Conservation (phyloP, 2,329 filamentous ascomycete genomes). For the Pseudocercospora vitis region DNA sequence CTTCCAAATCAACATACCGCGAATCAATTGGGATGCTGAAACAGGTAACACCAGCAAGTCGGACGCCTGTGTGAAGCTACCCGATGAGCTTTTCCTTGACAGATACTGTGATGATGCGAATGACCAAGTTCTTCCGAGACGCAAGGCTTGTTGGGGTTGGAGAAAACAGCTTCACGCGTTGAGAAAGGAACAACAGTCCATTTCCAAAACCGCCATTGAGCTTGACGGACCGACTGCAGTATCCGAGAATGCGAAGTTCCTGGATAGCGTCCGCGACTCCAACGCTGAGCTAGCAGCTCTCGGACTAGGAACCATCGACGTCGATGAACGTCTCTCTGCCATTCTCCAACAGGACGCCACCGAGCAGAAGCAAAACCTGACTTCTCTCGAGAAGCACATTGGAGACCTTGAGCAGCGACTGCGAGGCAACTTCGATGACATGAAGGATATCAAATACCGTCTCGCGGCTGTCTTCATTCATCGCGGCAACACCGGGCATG, state of each 20-base stretch:
- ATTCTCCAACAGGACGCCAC: conserved; percentile 49
- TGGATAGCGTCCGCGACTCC: conserved; percentile 43
- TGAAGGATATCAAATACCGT: conserved; percentile 69
- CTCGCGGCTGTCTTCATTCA: conserved; percentile 94
- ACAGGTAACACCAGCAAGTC: conserved; percentile 65
- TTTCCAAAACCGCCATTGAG: conserved; percentile 23
- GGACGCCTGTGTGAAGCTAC: conserved; percentile 73
- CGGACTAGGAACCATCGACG: conserved; percentile 43
- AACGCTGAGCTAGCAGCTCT: conserved; percentile 33
- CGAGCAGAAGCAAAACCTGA: conserved; percentile 50
- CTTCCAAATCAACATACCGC: conserved; percentile 84
- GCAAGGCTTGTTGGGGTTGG: conserved; percentile 72
- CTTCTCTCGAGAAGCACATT: conserved; percentile 43
- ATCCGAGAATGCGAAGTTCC: conserved; percentile 41
- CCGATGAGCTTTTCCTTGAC: conserved; percentile 80
- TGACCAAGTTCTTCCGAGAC: conserved; percentile 61
- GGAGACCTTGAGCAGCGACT: conserved; percentile 51
- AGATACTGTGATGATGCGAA: conserved; percentile 73
- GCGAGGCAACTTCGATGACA: conserved; percentile 61
- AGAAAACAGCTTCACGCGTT: conserved; percentile 58
- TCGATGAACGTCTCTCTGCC: conserved; percentile 43
- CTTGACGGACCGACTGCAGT: conserved; percentile 32
- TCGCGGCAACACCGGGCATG: conserved; percentile 62
- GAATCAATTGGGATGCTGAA: conserved; percentile 69
- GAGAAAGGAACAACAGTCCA: conserved; percentile 33